phyloP scores from a whole-genome alignment of 331 rosid species.

The Stylosanthes scabra region DNA sequence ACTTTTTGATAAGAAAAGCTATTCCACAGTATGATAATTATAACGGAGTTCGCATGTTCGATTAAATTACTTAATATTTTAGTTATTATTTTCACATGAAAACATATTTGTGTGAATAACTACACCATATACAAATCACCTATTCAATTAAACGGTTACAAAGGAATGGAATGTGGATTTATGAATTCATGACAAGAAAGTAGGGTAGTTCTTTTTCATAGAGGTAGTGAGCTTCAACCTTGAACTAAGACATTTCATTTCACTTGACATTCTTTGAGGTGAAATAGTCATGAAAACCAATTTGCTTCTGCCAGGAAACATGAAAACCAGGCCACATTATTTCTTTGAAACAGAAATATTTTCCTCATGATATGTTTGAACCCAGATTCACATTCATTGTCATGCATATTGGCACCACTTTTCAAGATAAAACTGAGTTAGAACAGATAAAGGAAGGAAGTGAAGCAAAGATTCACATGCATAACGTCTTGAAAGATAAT shows the following conservation, averaged over 20 bases:
- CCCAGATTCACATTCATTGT: slow-evolving; percentile 27
- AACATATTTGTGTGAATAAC: too few relatives aligned
- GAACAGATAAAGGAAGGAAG: not conserved
- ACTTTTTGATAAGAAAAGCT: too few relatives aligned
- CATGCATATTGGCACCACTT: slow-evolving; percentile 17
- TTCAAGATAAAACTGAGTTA: not conserved
- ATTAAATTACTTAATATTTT: too few relatives aligned
- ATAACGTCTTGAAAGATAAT: slow-evolving; percentile 15
- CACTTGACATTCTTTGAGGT: not conserved
- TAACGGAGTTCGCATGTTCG: too few relatives aligned
- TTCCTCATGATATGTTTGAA: not conserved
- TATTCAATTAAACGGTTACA: too few relatives aligned
- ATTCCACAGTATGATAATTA: too few relatives aligned
- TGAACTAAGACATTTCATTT: not conserved
- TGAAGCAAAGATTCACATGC: slow-evolving; percentile 9
- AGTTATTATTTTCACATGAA: too few relatives aligned
- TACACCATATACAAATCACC: too few relatives aligned
- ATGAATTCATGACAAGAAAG: not conserved
- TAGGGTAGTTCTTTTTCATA: too few relatives aligned
- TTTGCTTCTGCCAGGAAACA: not conserved
- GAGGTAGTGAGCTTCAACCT: not conserved
- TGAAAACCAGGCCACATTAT: not conserved
- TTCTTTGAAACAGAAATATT: not conserved
- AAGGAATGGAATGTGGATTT: not conserved
- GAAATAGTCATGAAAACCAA: not conserved